phyloP scores from a whole-genome alignment of 352 stramenopile genomes.

The Pythium diclinum region DNA sequence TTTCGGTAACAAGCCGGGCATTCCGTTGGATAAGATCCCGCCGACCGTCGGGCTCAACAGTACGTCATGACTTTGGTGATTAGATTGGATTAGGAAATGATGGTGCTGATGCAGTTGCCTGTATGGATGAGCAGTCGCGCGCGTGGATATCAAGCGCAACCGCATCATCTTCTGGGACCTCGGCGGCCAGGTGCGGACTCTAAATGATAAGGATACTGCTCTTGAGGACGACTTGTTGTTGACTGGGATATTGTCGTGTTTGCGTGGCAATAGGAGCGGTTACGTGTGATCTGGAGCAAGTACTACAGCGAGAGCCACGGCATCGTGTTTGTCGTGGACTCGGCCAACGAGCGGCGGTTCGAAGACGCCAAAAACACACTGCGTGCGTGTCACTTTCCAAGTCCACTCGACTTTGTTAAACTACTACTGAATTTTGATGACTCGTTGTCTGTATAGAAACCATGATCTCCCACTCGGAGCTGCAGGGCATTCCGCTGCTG shows the following conservation, averaged over 20 bases:
- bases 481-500: conserved; percentile 82
- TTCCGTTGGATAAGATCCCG: conserved; percentile 89
- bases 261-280: not conserved
- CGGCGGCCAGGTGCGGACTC: conserved; percentile 75
- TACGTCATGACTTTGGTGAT: conserved; percentile 20
- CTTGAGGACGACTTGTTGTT: not conserved
- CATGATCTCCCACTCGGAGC: conserved; percentile 77
- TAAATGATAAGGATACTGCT: not conserved
- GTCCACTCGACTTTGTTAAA: not conserved
- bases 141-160: conserved; percentile 80
- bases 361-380: conserved; percentile 87
- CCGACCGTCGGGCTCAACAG: conserved; percentile 91
- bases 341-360: conserved; percentile 81
- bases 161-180: conserved; percentile 92
- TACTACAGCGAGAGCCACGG: conserved; percentile 93
- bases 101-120: not conserved
- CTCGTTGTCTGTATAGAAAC: conserved; percentile 37
- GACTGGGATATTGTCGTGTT: not conserved
- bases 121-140: conserved; percentile 40
- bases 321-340: conserved; percentile 91
- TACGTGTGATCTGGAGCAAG: conserved; percentile 92
- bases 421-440: not conserved
- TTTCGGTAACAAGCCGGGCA: conserved; percentile 86
- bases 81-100: not conserved
- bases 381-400: conserved; percentile 37